Percentiles rank a stretch among this genome's conserved stretches.
Conservation (phyloP, 331 rosid genomes). For the Rhamnella rubrinervis region DNA sequence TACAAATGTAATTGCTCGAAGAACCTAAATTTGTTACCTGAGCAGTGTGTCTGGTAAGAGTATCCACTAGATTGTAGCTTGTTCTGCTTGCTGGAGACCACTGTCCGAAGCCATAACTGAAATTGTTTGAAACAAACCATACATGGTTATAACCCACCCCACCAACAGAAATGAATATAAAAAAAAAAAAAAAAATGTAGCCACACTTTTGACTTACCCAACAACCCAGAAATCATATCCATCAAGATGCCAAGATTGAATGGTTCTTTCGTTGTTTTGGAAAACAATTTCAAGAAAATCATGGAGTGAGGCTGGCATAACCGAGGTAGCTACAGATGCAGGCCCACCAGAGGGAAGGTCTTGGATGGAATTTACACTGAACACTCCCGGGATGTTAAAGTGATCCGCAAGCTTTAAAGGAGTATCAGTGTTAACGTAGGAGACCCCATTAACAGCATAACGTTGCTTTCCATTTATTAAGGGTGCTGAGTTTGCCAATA, state of each 20-base stretch:
- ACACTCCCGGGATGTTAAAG: slow-evolving; percentile 85
- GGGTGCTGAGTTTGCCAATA: slow-evolving; percentile 74
- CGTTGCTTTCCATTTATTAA: slow-evolving; percentile 77
- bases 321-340: slow-evolving; percentile 58
- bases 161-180: slow-evolving; percentile 3
- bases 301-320: slow-evolving; percentile 56
- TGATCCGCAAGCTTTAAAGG: slow-evolving; percentile 96
- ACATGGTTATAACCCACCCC: slow-evolving; percentile 11
- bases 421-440: slow-evolving; percentile 76
- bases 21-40: slow-evolving; percentile 54
- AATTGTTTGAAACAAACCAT: slow-evolving; percentile 16
- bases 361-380: slow-evolving; percentile 52
- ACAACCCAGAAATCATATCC: slow-evolving; percentile 97
- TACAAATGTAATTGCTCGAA: not conserved
- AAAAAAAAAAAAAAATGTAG: slow-evolving; percentile 5
- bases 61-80: slow-evolving; percentile 75
- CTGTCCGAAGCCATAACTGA: slow-evolving; percentile 72
- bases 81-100: slow-evolving; percentile 65
- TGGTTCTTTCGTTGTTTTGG: slow-evolving; percentile 75
- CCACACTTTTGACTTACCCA: slow-evolving; percentile 55
- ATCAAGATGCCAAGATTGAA: slow-evolving; percentile 93
- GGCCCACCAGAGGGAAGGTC: slow-evolving; percentile 56
- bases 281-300: slow-evolving; percentile 88
- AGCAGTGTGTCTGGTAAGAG: slow-evolving; percentile 87
- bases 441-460: slow-evolving; percentile 75